Evolutionary conservation across 1,284 basidiomycete genomes (phyloP), one percentile per base, ranked within the genome.

Genomic region (Filobasidium uniguttulatum): DNA sequence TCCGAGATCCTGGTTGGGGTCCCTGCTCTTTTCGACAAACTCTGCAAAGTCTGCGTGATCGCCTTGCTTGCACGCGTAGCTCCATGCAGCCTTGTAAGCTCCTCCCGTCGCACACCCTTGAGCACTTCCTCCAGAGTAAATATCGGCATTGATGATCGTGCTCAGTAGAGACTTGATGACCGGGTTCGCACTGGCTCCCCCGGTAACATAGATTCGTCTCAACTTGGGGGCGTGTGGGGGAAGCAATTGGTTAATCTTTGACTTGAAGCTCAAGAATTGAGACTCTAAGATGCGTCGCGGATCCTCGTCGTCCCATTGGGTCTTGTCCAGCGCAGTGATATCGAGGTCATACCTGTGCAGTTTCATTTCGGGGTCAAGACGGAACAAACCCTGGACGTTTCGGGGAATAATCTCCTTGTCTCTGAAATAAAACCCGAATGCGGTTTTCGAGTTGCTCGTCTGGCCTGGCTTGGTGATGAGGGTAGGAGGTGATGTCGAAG

Each of bases 381-480:
- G 76, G 65, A 78, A 80, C 52, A 78, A 73, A 28, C 85, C 84
- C 5, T 75, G 67, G 15, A 84, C 79, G 51, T 77, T 77, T 17
- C 80, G 77, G 3, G 85, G 82, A 55, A 88, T 86, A 65, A 89
- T 89, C 67, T 89, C 85, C 15, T 79, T 79, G n/a, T 84, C 73
- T 3, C 80, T 78, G 70, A 83, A 87, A 69, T 83, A 84, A 57
- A 82, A 76, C 5, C 80, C 80, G 20, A 77, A 73, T 14, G 74
- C 73, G 48, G 67, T 67, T 59, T 76, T 56, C 55, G 62, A 59
- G 36, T 50, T 50, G 33, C 50, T 46, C 1, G 41, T 29, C 30
- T 55, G 55, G 2, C 59, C 59, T 35, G 57, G 53, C 14, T 47
- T 61, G n/a, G n/a, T n/a, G 10, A 14, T 19, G 1, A 52, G 47